Evolutionary conservation across 2,329 filamentous ascomycete genomes (phyloP).

Genomic region (Fusarium acutatum): DNA sequence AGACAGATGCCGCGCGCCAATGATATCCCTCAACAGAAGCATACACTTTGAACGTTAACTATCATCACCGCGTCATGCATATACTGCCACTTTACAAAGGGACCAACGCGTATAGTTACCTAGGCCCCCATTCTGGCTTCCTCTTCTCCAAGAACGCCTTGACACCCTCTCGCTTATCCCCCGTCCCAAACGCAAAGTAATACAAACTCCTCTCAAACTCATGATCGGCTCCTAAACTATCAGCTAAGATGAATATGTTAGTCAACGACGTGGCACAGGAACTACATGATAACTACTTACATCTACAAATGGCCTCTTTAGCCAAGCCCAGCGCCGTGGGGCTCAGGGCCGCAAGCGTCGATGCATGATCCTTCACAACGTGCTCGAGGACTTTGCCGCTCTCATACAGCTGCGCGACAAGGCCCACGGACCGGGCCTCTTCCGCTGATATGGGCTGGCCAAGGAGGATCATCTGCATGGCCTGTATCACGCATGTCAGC

Average conservation of each 20-base stretch:
- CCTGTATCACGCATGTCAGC: slow-evolving; percentile 27
- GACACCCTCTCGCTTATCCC: slow-evolving; percentile 44
- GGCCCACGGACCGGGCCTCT: slow-evolving; percentile 40
- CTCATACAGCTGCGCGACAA: slow-evolving; percentile 42
- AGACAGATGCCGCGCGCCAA: background rate
- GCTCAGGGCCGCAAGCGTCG: slow-evolving; percentile 38
- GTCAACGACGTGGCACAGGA: background rate
- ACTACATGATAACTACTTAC: slow-evolving; percentile 26
- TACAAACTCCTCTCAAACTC: slow-evolving; percentile 49
- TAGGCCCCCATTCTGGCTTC: slow-evolving; percentile 25
- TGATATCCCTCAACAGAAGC: background rate
- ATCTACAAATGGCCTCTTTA: slow-evolving; percentile 42
- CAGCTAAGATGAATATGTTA: slow-evolving; percentile 25
- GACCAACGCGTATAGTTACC: background rate
- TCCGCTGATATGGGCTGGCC: slow-evolving; percentile 39
- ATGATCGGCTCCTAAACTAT: slow-evolving; percentile 40
- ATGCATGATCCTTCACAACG: slow-evolving; percentile 35
- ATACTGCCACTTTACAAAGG: background rate
- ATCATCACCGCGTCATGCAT: background rate
- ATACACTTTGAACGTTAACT: background rate
- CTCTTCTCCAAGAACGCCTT: slow-evolving; percentile 44
- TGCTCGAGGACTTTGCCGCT: slow-evolving; percentile 41
- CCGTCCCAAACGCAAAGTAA: slow-evolving; percentile 48
- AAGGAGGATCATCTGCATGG: slow-evolving; percentile 47
- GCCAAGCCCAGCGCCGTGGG: slow-evolving; percentile 40